Percentiles rank a stretch among this genome's conserved stretches.
phyloP scores from a whole-genome alignment of 805 yeast species.

The Sungouiozyma intestinalis region DNA sequence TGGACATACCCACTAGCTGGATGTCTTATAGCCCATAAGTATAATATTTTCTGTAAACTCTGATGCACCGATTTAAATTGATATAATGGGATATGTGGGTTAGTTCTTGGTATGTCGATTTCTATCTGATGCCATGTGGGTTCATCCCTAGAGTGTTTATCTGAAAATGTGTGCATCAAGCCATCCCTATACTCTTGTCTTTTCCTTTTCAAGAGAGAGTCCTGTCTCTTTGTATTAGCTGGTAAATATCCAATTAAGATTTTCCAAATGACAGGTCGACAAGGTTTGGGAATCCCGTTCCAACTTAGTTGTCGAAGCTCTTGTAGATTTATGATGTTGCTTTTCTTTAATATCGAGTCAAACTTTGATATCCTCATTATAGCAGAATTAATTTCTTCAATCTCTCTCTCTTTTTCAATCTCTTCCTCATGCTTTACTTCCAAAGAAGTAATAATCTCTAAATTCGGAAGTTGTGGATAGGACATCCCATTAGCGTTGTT shows the following conservation, averaged over 20 bases:
- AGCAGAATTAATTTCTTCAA: conserved; percentile 44
- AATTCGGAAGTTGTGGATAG: conserved; percentile 25
- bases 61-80: conserved; percentile 60
- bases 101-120: conserved; percentile 90
- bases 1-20: conserved; percentile 98
- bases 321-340: conserved; percentile 49
- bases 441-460: conserved; percentile 7
- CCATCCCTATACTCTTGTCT: conserved; percentile 80
- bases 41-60: conserved; percentile 69
- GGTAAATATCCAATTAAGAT: conserved; percentile 83
- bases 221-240: conserved; percentile 68
- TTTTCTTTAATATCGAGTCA: conserved; percentile 44
- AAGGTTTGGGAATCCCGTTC: conserved; percentile 83
- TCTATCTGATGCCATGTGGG: conserved; percentile 91
- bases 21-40: conserved; percentile 92
- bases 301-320: conserved; percentile 75
- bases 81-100: conserved; percentile 72
- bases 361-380: conserved; percentile 57
- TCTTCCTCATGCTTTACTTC: conserved; percentile 15
- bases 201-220: conserved; percentile 59
- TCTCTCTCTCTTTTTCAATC: conserved; percentile 22
- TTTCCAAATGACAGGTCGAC: conserved; percentile 85
- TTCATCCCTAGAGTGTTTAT: conserved; percentile 49
- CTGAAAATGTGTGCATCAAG: conserved; percentile 47
- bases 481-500: conserved; percentile 7